phyloP scores from a whole-genome alignment of 805 yeast species.

The Yarrowia osloensis region DNA sequence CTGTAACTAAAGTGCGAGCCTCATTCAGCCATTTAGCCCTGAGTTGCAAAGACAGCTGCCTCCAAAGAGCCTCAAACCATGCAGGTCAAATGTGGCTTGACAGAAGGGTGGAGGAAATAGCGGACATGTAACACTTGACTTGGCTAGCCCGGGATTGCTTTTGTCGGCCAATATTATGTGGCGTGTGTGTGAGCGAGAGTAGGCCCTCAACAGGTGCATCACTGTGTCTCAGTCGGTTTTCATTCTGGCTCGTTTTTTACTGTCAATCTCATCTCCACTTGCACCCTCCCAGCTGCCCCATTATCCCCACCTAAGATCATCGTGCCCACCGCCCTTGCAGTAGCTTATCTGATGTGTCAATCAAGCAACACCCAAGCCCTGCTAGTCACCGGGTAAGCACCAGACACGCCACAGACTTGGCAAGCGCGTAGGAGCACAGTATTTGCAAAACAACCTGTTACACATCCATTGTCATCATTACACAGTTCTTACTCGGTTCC shows the following conservation, averaged over 20 bases:
- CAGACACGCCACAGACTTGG: neutral
- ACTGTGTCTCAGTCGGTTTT: neutral
- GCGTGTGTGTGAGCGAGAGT: neutral
- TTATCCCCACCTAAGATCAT: neutral
- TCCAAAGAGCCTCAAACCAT: neutral
- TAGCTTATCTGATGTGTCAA: neutral
- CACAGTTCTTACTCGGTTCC: neutral
- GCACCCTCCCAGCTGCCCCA: neutral
- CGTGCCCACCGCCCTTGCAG: constrained; percentile 16
- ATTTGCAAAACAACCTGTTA: neutral
- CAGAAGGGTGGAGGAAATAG: constrained; percentile 1
- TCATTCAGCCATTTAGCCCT: neutral
- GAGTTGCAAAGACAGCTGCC: neutral
- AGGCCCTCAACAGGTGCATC: neutral
- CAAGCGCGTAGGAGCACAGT: neutral
- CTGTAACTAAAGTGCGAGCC: neutral
- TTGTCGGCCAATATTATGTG: neutral
- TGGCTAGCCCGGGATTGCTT: neutral
- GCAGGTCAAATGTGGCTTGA: neutral
- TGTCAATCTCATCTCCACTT: neutral
- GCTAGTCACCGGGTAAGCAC: neutral
- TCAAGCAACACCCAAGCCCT: neutral
- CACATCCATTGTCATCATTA: neutral
- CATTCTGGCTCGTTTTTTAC: neutral
- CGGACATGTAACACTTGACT: constrained; percentile 2